Conservation (phyloP, 2,329 filamentous ascomycete genomes). For the Pochonia chlamydosporia region DNA sequence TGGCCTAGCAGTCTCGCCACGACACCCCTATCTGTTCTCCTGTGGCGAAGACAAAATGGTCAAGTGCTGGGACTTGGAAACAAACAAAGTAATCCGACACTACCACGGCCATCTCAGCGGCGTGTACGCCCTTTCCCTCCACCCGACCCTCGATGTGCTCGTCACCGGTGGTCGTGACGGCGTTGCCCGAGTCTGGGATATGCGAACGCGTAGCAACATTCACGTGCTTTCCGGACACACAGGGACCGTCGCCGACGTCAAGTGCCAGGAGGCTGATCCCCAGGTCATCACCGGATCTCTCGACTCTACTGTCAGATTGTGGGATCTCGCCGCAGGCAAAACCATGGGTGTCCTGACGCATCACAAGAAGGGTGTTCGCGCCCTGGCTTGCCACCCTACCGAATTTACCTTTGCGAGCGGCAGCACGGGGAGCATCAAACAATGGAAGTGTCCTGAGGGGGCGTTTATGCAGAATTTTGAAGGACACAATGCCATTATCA, state of each 20-base stretch:
- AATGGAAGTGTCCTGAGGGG: constrained; percentile 98
- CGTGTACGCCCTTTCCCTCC: constrained; percentile 88
- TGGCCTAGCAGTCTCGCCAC: constrained; percentile 83
- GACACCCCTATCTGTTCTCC: constrained; percentile 95
- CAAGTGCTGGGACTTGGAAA: constrained; percentile 98
- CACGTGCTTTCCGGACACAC: constrained; percentile 91
- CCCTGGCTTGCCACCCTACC: constrained; percentile 75
- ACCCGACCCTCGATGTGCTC: constrained; percentile 89
- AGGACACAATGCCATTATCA: constrained; percentile 94
- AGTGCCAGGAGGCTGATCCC: constrained; percentile 93
- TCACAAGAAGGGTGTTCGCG: constrained; percentile 94
- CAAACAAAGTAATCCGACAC: constrained; percentile 97
- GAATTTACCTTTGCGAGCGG: constrained; percentile 96
- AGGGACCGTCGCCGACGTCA: constrained; percentile 79
- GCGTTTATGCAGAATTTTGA: constrained; percentile 99
- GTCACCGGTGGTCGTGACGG: constrained; percentile 94
- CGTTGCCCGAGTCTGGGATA: constrained; percentile 95
- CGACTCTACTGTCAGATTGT: constrained; percentile 84
- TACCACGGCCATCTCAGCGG: constrained; percentile 96
- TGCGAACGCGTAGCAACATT: constrained; percentile 92
- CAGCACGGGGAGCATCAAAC: constrained; percentile 91
- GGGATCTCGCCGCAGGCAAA: constrained; percentile 95
- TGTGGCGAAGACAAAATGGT: constrained; percentile 99
- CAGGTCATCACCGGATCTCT: constrained; percentile 93
- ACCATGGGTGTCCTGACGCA: constrained; percentile 94